Base-by-base conservation (phyloP, 2,329 filamentous ascomycete genomes). In the Didymella keratinophila region DNA sequence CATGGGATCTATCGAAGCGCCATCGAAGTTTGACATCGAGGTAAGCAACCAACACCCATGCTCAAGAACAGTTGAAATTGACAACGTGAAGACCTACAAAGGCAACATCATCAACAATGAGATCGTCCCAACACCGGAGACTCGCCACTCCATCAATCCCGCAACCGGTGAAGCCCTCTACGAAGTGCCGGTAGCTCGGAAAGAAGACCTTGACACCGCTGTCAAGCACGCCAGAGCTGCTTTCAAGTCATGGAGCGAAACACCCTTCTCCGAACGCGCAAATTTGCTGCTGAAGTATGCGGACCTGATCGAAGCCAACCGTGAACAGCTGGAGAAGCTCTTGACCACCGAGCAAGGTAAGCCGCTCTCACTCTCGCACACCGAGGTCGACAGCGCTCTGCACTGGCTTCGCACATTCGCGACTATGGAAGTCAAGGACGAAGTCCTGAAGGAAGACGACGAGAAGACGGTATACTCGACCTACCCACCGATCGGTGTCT, bases 51-150 rank as follows among this genome's bases (percentile, higher is more conserved):
- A 1, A 11, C 30, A 2, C 34, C 20, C 42, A 25, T n/a, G 1
- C 18, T 8, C 14, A 43, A 14, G 14, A 14, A 25, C 21, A n/a
- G 2, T 5, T 14, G 10, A n/a, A 27, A n/a, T 9, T 20, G 18
- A 43, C 12, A 4, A 25, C 9, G 23, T 27, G 2, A 16, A 65
- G 61, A 62, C 43, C 36, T 67, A 65, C 46, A 58, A 49, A 28
- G 68, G 68, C 36, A 85, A 84, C 71, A 73, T 82, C 55, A 83
- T 85, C 61, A 78, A 83, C 60, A 81, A 81, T 45, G 71, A 81
- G 63, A 66, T 80, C 44, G 71, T 74, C 12, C 65, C 74, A 25
- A 82, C 81, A 0, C 57, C 69, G 3, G 63, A 74, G 43, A 83
- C 79, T 12, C 77, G 80, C 20, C 77, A 80, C 59, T 75, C 78